Evolutionary conservation across 768 basidiomycete species (phyloP), one percentile per base, ranked within the genome.

Genomic region (Hygrocybe coccinea): DNA sequence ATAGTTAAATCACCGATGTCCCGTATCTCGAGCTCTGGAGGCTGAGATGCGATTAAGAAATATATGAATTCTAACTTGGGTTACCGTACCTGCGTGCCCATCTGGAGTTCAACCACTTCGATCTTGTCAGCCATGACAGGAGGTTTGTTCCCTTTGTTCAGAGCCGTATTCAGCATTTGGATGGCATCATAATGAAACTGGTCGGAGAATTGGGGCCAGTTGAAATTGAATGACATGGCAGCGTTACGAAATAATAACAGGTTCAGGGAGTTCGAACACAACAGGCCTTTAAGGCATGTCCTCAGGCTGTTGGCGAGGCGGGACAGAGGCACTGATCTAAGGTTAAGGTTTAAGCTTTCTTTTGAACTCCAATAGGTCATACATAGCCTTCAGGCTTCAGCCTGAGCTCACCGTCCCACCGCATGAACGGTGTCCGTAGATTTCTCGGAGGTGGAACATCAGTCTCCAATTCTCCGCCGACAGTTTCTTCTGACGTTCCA

Each of bases 41-140:
- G 95, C 93, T 97, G 62, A 4, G 22, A n/a, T 51, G 19, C 1
- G 33, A 22, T 21, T 19, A n/a, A 34, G 48, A 19, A 33, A 58
- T 50, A 3, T 50, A 41, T 39, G 22, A 46, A 12, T 47, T 49
- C 50, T 52, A 52, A 38, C 36, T 24, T 54, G 43, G 45, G 22
- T 41, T 48, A 34, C 66, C 76, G 52, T 57, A 93, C 95, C 78
- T 95, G 88, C 2, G 90, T 92, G 36, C 97, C 97, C 97, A 99
- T 98, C 72, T 97, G 89, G n/a, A 99, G 76, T 69, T 98, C 97
- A 52, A 97, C 90, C 29, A 99, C 97, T 69, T 98, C 93, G 60
- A 99, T 98, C 70, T 82, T 87, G 74, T 95, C 97, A 52, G 93
- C 95, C 62, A 98, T 97, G 65, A 99, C 89, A 25, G 94, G 93